Conservation (phyloP, 495 filamentous ascomycete species). For the Aspergillus olivimuriae region DNA sequence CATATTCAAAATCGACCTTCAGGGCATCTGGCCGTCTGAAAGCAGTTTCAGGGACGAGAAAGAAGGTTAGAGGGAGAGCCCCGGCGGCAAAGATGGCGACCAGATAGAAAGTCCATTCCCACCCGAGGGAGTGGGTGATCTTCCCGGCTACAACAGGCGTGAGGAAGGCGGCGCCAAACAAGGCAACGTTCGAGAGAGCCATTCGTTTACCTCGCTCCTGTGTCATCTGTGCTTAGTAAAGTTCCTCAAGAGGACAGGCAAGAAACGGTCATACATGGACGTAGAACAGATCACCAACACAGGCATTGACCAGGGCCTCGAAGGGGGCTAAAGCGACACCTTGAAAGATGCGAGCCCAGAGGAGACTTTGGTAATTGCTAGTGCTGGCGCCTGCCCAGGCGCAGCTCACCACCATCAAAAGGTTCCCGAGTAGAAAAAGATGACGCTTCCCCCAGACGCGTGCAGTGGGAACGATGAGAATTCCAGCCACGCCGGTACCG, state of each 20-base stretch:
- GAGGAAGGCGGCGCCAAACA: slow-evolving; percentile 89
- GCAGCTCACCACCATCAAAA: slow-evolving; percentile 64
- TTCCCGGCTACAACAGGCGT: slow-evolving; percentile 85
- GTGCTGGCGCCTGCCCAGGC: slow-evolving; percentile 73
- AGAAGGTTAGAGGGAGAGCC: slow-evolving; percentile 57
- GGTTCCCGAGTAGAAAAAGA: slow-evolving; percentile 70
- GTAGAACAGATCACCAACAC: slow-evolving; percentile 70
- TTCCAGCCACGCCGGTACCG: slow-evolving; percentile 72
- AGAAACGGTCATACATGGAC: slow-evolving; percentile 54
- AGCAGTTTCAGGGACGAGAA: slow-evolving; percentile 83
- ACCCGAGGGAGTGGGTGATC: slow-evolving; percentile 68
- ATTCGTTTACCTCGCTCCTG: slow-evolving; percentile 80
- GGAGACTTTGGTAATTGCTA: slow-evolving; percentile 57
- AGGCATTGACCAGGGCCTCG: slow-evolving; percentile 69
- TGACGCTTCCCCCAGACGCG: slow-evolving; percentile 90
- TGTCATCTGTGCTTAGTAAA: slow-evolving; percentile 5
- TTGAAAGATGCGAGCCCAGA: slow-evolving; percentile 73
- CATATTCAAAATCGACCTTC: slow-evolving; percentile 52
- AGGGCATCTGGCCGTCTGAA: slow-evolving; percentile 58
- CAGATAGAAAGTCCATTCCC: slow-evolving; percentile 73
- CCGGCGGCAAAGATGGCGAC: slow-evolving; percentile 60
- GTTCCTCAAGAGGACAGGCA: neutral
- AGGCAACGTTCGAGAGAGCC: slow-evolving; percentile 80
- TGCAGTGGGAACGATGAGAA: slow-evolving; percentile 81
- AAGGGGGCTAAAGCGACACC: slow-evolving; percentile 71